Evolutionary conservation across 495 filamentous ascomycete species (phyloP).

Genomic region (Penicillium taxi): DNA sequence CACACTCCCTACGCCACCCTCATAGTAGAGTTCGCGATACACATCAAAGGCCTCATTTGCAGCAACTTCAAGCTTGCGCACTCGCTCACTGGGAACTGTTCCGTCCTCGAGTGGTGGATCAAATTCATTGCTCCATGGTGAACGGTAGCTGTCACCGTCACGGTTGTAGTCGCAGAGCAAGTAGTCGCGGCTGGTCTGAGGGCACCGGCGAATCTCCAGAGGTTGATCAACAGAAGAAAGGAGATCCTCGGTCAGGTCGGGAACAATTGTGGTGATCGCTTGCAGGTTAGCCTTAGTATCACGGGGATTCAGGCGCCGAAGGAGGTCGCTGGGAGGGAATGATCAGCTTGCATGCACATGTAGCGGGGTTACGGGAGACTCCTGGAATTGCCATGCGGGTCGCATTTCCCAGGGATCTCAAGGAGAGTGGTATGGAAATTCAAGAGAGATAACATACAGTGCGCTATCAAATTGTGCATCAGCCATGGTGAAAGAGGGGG

Average conservation of each 20-base stretch:
- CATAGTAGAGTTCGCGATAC: constrained; percentile 96
- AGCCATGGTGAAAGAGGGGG: constrained; percentile 34
- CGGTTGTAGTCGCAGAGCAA: constrained; percentile 99
- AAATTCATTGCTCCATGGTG: constrained; percentile 97
- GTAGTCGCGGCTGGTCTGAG: constrained; percentile 86
- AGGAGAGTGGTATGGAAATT: no score
- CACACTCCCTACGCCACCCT: constrained; percentile 88
- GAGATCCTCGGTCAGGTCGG: constrained; percentile 92
- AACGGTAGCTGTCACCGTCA: constrained; percentile 93
- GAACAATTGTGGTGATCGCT: constrained; percentile 75
- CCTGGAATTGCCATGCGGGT: not conserved
- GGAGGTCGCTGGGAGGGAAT: constrained; percentile 67
- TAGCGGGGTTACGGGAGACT: constrained; percentile 24
- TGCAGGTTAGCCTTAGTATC: constrained; percentile 78
- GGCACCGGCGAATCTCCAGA: constrained; percentile 75
- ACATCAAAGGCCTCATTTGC: constrained; percentile 96
- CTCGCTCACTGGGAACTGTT: constrained; percentile 72
- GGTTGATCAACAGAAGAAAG: constrained; percentile 96
- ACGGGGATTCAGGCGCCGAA: constrained; percentile 93
- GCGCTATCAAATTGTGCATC: constrained; percentile 55
- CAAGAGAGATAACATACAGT: constrained; percentile 53
- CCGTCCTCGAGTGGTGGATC: constrained; percentile 78
- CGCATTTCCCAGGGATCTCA: constrained; percentile 1
- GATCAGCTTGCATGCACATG: constrained; percentile 23
- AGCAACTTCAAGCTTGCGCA: constrained; percentile 84